phyloP scores from a whole-genome alignment of 1,284 basidiomycete genomes.

The Schizophyllum commune region DNA sequence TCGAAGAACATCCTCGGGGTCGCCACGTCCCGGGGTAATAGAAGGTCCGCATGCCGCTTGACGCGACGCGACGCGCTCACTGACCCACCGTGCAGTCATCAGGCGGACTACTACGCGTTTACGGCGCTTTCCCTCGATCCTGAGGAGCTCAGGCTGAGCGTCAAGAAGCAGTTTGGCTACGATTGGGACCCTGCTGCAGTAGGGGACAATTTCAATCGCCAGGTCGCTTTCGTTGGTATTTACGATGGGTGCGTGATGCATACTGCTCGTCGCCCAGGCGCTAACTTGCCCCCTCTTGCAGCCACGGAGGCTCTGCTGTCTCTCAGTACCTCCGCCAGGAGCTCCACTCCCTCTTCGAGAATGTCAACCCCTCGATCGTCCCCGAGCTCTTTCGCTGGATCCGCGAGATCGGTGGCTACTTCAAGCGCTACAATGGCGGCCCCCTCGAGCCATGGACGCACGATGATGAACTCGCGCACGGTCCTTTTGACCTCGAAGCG shows the following conservation, averaged over 20 bases:
- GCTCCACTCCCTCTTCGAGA: conserved; percentile 75
- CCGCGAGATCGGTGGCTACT: conserved; percentile 79
- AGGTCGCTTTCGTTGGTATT: conserved; percentile 80
- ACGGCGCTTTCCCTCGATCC: conserved; percentile 68
- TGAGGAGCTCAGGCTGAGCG: conserved; percentile 58
- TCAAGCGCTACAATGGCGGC: conserved; percentile 81
- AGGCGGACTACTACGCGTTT: conserved; percentile 81
- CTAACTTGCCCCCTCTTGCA: conserved; percentile 22
- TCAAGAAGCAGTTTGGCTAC: conserved; percentile 53
- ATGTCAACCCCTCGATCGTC: conserved; percentile 57
- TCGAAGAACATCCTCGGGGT: conserved; percentile 59
- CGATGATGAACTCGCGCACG: conserved; percentile 29
- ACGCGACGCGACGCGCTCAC: background rate
- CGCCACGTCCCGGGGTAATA: conserved; percentile 67
- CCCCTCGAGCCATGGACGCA: conserved; percentile 62
- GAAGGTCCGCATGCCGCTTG: conserved; percentile 38
- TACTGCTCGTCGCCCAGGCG: background rate
- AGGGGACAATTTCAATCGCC: conserved; percentile 55
- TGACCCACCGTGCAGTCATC: conserved; percentile 40
- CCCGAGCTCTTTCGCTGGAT: conserved; percentile 73
- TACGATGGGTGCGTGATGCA: conserved; percentile 69
- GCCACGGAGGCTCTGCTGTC: conserved; percentile 75
- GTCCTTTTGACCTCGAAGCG: conserved; percentile 50
- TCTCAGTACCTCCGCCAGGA: conserved; percentile 74
- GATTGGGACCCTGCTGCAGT: conserved; percentile 67